These are phyloP conservation scores for Alternaria infectoria DNA, from an alignment of 2,329 filamentous ascomycete species.

Conservation along the genomic window DNA sequence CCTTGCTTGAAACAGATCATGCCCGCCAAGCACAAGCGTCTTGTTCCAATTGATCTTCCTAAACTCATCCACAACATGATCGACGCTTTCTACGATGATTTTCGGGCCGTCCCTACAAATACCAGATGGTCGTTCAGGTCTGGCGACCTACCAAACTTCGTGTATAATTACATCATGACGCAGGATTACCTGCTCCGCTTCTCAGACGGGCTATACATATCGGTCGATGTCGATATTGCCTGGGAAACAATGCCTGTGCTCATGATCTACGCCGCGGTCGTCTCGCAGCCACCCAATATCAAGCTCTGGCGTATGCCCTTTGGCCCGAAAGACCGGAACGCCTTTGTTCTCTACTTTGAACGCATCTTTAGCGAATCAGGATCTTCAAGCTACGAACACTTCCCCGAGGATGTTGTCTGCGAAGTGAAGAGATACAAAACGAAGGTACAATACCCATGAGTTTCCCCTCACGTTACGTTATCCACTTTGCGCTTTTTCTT, in stretches of 20 bases:
- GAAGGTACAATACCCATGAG: slow-evolving; percentile 11
- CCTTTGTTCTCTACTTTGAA: slow-evolving; percentile 22
- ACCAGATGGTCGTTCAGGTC: slow-evolving; percentile 34
- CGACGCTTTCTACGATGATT: slow-evolving; percentile 22
- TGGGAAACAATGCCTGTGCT: slow-evolving; percentile 9
- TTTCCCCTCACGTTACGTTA: neutral
- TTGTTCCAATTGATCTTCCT: slow-evolving; percentile 28
- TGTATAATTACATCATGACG: slow-evolving; percentile 41
- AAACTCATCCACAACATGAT: slow-evolving; percentile 38
- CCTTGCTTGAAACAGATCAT: slow-evolving; percentile 20
- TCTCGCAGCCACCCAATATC: slow-evolving; percentile 31
- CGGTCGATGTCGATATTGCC: slow-evolving; percentile 17
- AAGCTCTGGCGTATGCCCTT: slow-evolving; percentile 23
- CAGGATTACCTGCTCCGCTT: slow-evolving; percentile 41
- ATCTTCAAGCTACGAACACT: neutral
- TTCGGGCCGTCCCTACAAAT: neutral
- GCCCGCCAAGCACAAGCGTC: neutral
- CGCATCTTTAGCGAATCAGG: neutral
- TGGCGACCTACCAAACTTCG: slow-evolving; percentile 29
- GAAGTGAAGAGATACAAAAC: slow-evolving; percentile 11
- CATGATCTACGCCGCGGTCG: slow-evolving; percentile 22
- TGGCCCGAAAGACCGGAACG: slow-evolving; percentile 23
- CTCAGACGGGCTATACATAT: slow-evolving; percentile 17
- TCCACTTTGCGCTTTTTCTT: neutral
- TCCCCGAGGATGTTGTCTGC: slow-evolving; percentile 17